Evolutionary conservation across 352 stramenopile species (phyloP), one percentile per base, ranked within the genome.

Genomic region (Phytophthora europaea): DNA sequence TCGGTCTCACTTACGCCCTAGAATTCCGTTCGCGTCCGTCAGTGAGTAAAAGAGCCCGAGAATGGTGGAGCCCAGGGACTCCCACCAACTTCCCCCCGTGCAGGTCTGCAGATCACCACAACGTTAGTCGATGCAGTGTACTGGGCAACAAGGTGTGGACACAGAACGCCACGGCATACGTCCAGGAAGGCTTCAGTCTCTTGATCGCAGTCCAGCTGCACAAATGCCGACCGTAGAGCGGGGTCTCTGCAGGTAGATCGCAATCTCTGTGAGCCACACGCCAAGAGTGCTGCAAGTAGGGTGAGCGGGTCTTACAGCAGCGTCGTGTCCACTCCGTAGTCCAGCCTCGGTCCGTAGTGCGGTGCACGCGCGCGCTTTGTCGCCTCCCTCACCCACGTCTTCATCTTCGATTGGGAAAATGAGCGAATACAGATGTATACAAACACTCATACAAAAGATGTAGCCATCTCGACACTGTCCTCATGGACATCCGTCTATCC

Each of bases 21-120:
- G 79, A 73, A 96, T 93, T 54, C 89, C 89, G 64, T 96, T 96
- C 47, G 81, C 76, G 75, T 96, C 89, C 5, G 89, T 96, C 33
- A 94, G 73, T 26, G 88, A 94, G 76, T 93, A 96, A 54, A 94
- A 96, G 65, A 89, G 77, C 33, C 88, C 85, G 9, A 96, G 81
- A 6, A 94, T 54, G 0, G 78, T 91, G 34, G 89, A 94, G 4
- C 80, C 76, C 22, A 94, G 34, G 0, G 87, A 88, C 51, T 94
- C 82, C 48, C 88, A 90, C 38, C 94, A 65, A 56, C 80, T 83
- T 20, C 86, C 87, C 15, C 87, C 83, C n/a, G 84, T 93, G 61
- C 89, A 96, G 10, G 84, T 93, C 89, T 96, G 36, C 22, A 51
- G 38, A 4, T 6, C 3, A 31, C 16, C 52, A 62, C 31, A 51